These are phyloP conservation scores for Chlamydomonas asymmetrica DNA, from an alignment of 139 green algal genomes.

Conservation along the genomic window DNA sequence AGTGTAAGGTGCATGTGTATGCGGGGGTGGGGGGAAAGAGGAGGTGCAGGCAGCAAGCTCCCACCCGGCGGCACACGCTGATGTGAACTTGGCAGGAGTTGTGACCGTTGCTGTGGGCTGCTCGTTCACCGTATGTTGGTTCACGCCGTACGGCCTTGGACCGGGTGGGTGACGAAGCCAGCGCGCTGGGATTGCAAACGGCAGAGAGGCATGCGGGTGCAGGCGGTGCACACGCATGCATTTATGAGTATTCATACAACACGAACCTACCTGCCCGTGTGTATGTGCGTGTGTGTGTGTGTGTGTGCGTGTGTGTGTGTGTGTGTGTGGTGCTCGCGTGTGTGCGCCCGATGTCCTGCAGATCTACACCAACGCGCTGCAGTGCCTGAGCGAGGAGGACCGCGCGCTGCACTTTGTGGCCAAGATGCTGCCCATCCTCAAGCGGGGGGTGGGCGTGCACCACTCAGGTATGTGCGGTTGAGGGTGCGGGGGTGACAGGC, in stretches of 20 bases:
- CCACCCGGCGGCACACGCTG: no score
- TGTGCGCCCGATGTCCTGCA: conserved; percentile 15
- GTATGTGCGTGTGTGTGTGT: no score
- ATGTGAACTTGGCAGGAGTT: no score
- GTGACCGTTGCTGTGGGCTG: no score
- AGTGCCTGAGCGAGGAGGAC: conserved; percentile 81
- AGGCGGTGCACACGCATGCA: no score
- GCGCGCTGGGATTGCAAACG: no score
- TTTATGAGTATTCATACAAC: no score
- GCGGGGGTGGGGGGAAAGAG: not conserved
- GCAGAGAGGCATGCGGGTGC: no score
- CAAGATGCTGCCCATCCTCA: conserved; percentile 83
- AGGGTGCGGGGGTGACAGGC: not conserved
- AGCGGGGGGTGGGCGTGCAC: conserved; percentile 88
- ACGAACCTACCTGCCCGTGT: no score
- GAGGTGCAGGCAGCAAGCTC: not conserved
- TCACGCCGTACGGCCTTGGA: no score
- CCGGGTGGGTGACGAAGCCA: no score
- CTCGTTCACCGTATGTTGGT: no score
- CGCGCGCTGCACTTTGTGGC: conserved; percentile 73
- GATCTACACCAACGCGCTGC: conserved; percentile 81
- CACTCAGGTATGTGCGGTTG: conserved; percentile 62
- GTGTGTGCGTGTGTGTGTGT: not conserved
- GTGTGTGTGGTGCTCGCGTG: not conserved
- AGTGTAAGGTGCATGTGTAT: not conserved